Evolutionary conservation across 2,329 filamentous ascomycete genomes (phyloP), one percentile per base, ranked within the genome.

Genomic region (Ceratocystis cubensis): DNA sequence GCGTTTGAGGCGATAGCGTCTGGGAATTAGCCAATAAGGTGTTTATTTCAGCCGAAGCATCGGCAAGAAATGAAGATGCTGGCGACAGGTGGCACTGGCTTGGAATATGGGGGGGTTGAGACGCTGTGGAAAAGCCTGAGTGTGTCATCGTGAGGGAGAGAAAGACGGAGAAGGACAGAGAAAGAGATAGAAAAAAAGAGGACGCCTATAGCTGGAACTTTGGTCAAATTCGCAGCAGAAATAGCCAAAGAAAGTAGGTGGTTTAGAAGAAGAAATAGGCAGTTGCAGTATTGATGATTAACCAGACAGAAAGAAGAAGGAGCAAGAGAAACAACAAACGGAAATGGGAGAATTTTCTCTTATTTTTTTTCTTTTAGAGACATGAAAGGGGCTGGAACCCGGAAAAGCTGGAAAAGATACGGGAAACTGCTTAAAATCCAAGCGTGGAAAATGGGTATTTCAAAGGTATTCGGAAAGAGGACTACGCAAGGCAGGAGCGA

Each of bases 1-100:
- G 45, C 46, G 53, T 48, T 25, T 25, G 41, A 6, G 48, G 22
- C 8, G 48, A 63, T n/a, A 48, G 44, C 22, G 44, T 53, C 7
- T 61, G 50, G 13, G 50, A 61, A 25, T 65, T 67, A 22, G 66
- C 62, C 15, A 67, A 53, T 25, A 64, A 33, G 4, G 45, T 61
- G n/a, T 62, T 61, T 25, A 65, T 50, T 64, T 68, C 66, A 25
- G 64, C 65, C 37, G 63, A 59, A n/a, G 63, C 67, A 44, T 10
- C 57, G 30, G 62, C 65, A 15, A 67, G 65, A 56, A 69, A 67
- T 13, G 53, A 41, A 22, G 65, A 65, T 20, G 57, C 30, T 20
- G 45, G 20, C 44, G 33, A 50, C 22, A 59, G 48, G 6, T 53
- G 33, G 33, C 30, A 59, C 56, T 30, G 20, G 56, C 56, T n/a